phyloP scores from a whole-genome alignment of 2,329 filamentous ascomycete genomes.

The Aspergillus fumigatiaffinis region DNA sequence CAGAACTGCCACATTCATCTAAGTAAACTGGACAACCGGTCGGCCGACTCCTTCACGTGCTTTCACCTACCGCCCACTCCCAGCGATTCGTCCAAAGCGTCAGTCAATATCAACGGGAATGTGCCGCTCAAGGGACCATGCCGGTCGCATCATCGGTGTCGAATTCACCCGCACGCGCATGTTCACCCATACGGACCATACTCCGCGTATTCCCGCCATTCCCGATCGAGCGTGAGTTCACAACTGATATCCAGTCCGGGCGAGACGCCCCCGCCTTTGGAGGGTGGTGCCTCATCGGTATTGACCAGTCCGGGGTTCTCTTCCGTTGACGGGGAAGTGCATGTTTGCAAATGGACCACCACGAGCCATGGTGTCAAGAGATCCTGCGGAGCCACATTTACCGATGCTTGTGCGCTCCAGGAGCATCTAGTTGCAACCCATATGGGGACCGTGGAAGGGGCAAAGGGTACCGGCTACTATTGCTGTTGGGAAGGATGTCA shows the following conservation, averaged over 20 bases:
- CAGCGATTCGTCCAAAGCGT: conserved; percentile 26
- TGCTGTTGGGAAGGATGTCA: conserved; percentile 43
- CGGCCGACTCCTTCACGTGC: conserved; percentile 24
- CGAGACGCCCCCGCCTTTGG: conserved; percentile 35
- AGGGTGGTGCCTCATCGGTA: conserved; percentile 31
- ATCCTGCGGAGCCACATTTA: conserved; percentile 34
- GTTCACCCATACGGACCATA: conserved; percentile 32
- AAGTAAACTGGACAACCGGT: conserved; percentile 21
- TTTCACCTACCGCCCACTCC: conserved; percentile 30
- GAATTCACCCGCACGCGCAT: conserved; percentile 30
- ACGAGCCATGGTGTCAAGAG: conserved; percentile 22
- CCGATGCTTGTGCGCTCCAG: conserved; percentile 35
- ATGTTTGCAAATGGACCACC: conserved; percentile 37
- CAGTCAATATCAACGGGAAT: conserved; percentile 18
- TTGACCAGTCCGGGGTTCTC: conserved; percentile 36
- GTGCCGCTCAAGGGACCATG: conserved; percentile 25
- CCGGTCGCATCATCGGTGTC: conserved; percentile 33
- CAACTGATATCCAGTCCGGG: conserved; percentile 34
- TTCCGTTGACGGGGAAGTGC: conserved; percentile 28
- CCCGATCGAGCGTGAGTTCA: conserved; percentile 35
- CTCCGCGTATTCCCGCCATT: conserved; percentile 34
- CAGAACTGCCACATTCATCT: conserved; percentile 11
- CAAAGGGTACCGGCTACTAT: conserved; percentile 41
- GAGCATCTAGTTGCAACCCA: conserved; percentile 37
- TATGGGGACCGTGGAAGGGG: conserved; percentile 35